A percentile compares a stretch with the other conserved stretches of the same genome.
Evolutionary conservation across 2,329 filamentous ascomycete genomes (phyloP).

Genomic region (Xylaria hypoxylon): DNA sequence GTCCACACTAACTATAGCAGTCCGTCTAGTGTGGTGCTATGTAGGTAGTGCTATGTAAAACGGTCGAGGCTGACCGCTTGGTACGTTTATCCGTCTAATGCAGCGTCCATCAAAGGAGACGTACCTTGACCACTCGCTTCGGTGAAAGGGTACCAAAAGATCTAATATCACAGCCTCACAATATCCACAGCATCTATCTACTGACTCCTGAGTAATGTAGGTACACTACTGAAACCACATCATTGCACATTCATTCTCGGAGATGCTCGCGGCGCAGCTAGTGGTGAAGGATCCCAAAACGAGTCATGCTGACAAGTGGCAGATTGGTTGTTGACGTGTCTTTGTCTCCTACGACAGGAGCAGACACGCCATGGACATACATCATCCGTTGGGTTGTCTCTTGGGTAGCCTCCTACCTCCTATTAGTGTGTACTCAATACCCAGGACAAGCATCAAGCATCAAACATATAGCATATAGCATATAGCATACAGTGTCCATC

Average conservation of each 20-base stretch:
- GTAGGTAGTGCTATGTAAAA: constrained; percentile 3
- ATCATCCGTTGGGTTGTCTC: constrained; percentile 19
- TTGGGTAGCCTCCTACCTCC: constrained; percentile 12
- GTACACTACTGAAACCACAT: not conserved
- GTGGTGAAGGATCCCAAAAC: constrained; percentile 16
- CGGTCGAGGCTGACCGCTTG: constrained; percentile 6
- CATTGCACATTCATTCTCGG: constrained; percentile 14
- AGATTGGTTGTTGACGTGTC: constrained; percentile 28
- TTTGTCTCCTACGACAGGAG: constrained; percentile 20
- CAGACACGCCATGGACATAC: constrained; percentile 1
- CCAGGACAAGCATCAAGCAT: not conserved
- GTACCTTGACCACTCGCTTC: not conserved
- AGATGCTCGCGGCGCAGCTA: not conserved
- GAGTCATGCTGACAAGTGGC: constrained; percentile 20
- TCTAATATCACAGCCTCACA: constrained; percentile 31
- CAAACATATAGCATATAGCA: not conserved
- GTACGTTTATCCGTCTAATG: not conserved
- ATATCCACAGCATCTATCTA: constrained; percentile 7
- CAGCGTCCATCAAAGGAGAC: not conserved
- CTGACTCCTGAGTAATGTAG: not conserved
- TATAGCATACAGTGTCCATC: not conserved
- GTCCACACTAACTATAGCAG: too few species aligned
- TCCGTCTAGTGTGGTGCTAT: too few species aligned
- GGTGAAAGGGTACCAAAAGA: constrained; percentile 11
- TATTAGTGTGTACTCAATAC: not conserved